These are phyloP conservation scores for Lagenidium giganteum DNA, from an alignment of 352 stramenopile genomes.

Conservation along the genomic window DNA sequence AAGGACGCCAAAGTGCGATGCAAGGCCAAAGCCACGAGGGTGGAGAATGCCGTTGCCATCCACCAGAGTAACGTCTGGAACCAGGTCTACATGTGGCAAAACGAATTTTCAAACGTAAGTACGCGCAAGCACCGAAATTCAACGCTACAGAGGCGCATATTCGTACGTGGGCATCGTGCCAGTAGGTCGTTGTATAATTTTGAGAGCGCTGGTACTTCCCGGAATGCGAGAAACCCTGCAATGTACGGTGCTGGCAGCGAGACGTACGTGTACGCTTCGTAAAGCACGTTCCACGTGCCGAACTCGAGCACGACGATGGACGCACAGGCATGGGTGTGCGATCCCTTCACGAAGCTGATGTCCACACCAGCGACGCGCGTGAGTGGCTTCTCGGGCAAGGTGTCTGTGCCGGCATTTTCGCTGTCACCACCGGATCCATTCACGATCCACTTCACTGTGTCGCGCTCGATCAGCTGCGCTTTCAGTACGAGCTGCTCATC, in stretches of 20 bases:
- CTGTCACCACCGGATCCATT: background rate
- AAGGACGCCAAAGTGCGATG: constrained; percentile 88
- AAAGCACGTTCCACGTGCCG: constrained; percentile 43
- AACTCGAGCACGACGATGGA: constrained; percentile 62
- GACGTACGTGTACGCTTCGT: constrained; percentile 71
- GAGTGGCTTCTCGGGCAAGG: constrained; percentile 9
- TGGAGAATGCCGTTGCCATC: constrained; percentile 87
- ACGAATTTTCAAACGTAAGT: no score
- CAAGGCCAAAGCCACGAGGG: constrained; percentile 83
- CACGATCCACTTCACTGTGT: constrained; percentile 34
- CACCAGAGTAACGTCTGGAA: constrained; percentile 86
- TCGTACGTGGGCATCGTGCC: constrained; percentile 31
- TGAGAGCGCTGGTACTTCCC: constrained; percentile 51
- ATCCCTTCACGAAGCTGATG: constrained; percentile 69
- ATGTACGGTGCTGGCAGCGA: constrained; percentile 64
- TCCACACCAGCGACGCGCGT: constrained; percentile 59
- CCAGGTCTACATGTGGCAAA: constrained; percentile 34
- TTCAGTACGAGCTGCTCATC: constrained; percentile 54
- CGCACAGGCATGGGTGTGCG: constrained; percentile 58
- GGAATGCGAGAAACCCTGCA: constrained; percentile 63
- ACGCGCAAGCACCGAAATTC: no score
- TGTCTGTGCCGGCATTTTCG: background rate
- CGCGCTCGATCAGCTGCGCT: constrained; percentile 28
- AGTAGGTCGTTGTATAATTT: constrained; percentile 54
- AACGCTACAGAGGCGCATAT: no score